Base-by-base conservation (phyloP, 2,329 filamentous ascomycete species). In the Cladosporium sp. region DNA sequence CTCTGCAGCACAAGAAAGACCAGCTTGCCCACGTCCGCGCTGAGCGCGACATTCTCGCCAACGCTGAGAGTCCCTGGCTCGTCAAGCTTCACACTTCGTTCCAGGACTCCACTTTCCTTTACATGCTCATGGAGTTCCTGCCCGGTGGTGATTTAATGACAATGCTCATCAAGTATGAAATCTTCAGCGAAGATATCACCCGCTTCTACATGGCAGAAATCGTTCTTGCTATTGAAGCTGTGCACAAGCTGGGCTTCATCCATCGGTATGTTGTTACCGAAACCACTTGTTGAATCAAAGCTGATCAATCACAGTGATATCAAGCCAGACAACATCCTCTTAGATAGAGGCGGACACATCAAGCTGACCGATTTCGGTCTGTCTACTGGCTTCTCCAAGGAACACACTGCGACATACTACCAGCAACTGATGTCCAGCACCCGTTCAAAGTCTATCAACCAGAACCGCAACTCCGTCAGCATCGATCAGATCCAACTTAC, bases 81-180 rank as follows among this genome's bases (percentile, higher is more conserved):
- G 95, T 99, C 74, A 99, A 97, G 85, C 88, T 99, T 69, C 96
- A 92, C 82, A 97, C 95, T 14, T 98, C 95, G 0, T 99, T 99
- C 84, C 95, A 99, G 80, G 95, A 99, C 78, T 86, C 87, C 55
- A 94, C 95, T 71, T 99, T 97, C 82, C 84, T 99, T 41, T 99
- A 99, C 83, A 95, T 99, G 90, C 85, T 99, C 68, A 99, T 99
- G 95, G 95, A 99, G 81, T 99, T 98, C 81, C 86, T 99, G 79
- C 95, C 95, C 8, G 95, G 95, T 79, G 95, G 95, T 79, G 95
- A 99, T 82, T 80, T 99, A 78, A 99, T 99, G 95, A 99, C 95
- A 3, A 99, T 99, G 95, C 85, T 99, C 72, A 99, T 99, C 83
- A 99, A 98, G 85, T 99, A 99, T 76, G 95, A 99, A 79, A 97